Evolutionary conservation across 2,329 filamentous ascomycete genomes (phyloP).

Genomic region (Rachicladosporium sp.): DNA sequence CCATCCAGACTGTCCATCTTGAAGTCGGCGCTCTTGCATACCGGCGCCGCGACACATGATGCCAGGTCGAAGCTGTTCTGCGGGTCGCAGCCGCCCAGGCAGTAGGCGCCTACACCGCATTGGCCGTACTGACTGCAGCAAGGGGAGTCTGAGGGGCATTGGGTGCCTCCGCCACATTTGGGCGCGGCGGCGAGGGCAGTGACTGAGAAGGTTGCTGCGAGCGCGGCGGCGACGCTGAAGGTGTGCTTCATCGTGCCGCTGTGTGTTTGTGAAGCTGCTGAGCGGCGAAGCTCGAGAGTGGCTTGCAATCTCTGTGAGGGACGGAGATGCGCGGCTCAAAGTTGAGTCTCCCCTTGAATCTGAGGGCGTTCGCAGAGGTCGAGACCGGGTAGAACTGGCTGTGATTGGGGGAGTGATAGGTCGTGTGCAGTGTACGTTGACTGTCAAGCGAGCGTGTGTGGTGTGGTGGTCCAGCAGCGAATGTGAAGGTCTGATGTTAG

Average conservation of each 20-base stretch:
- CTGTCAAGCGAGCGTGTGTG: too few species aligned
- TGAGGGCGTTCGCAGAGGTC: too few species aligned
- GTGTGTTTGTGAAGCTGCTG: background rate
- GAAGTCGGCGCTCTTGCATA: constrained; percentile 65
- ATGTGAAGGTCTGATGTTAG: too few species aligned
- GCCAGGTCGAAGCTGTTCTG: constrained; percentile 70
- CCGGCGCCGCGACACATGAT: constrained; percentile 71
- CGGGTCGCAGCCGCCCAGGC: constrained; percentile 88
- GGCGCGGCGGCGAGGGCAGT: constrained; percentile 13
- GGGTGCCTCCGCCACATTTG: constrained; percentile 19
- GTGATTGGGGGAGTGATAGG: too few species aligned
- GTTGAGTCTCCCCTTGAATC: too few species aligned
- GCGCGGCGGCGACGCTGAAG: constrained; percentile 18
- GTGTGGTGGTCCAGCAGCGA: too few species aligned
- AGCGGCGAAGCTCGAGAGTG: too few species aligned
- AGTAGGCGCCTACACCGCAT: constrained; percentile 89
- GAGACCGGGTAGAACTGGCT: too few species aligned
- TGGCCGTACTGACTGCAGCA: constrained; percentile 58
- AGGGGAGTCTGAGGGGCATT: constrained; percentile 21
- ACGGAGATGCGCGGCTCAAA: too few species aligned
- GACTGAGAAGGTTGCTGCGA: constrained; percentile 20
- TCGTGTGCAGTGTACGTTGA: too few species aligned
- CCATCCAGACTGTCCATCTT: constrained; percentile 60
- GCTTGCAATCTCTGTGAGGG: too few species aligned
- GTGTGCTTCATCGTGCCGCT: constrained; percentile 12